These are phyloP conservation scores for Pythium monospermum DNA, from an alignment of 352 stramenopile genomes.

Conservation along the genomic window DNA sequence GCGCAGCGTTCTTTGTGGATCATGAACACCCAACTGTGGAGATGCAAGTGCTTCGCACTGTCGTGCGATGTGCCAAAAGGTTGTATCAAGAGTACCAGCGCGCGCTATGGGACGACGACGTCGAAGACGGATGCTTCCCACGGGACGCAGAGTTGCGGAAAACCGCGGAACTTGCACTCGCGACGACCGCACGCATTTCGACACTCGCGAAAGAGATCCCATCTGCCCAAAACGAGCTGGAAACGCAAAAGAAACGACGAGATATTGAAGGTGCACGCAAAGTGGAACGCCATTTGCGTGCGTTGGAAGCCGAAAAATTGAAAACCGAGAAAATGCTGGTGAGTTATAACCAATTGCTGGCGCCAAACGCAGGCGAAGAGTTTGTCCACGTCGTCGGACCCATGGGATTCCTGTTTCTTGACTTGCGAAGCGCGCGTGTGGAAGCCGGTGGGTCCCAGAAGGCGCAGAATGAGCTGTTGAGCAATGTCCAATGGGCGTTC, in stretches of 20 bases:
- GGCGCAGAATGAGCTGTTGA: slow-evolving; percentile 50
- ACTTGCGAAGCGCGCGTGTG: slow-evolving; percentile 49
- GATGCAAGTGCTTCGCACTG: slow-evolving; percentile 73
- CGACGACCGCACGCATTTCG: slow-evolving; percentile 40
- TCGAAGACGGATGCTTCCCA: slow-evolving; percentile 36
- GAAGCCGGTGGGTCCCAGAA: slow-evolving; percentile 53
- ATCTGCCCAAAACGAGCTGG: slow-evolving; percentile 30
- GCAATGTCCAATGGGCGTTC: slow-evolving; percentile 55
- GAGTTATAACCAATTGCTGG: slow-evolving; percentile 57
- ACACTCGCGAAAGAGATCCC: slow-evolving; percentile 37
- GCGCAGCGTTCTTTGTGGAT: slow-evolving; percentile 45
- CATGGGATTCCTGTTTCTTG: slow-evolving; percentile 54
- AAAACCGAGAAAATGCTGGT: slow-evolving; percentile 48
- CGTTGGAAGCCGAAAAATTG: slow-evolving; percentile 43
- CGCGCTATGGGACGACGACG: slow-evolving; percentile 65
- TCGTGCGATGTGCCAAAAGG: slow-evolving; percentile 49
- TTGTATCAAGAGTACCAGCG: slow-evolving; percentile 80
- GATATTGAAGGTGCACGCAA: slow-evolving; percentile 59
- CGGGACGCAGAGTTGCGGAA: slow-evolving; percentile 23
- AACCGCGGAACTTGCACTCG: slow-evolving; percentile 46
- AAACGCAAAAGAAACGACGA: slow-evolving; percentile 56
- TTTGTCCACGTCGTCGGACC: slow-evolving; percentile 37
- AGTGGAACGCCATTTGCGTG: slow-evolving; percentile 50
- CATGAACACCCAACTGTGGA: slow-evolving; percentile 59
- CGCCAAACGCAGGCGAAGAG: slow-evolving; percentile 57